These are phyloP conservation scores for Aspergillus persii DNA, from an alignment of 2,329 filamentous ascomycete species.

Conservation along the genomic window DNA sequence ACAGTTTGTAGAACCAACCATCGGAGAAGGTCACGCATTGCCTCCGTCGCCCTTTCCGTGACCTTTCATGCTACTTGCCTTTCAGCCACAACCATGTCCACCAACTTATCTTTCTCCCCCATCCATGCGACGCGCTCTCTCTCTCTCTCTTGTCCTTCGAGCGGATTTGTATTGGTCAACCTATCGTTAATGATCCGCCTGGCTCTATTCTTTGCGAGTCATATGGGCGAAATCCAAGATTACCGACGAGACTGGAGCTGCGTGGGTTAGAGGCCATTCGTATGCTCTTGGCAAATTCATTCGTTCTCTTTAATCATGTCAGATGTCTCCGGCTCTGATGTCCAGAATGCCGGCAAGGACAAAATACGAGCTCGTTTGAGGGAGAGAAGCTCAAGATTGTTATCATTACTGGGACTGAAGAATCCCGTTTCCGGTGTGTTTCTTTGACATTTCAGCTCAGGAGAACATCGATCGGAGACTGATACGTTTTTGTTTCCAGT, in stretches of 20 bases:
- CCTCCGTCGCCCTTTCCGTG: not conserved
- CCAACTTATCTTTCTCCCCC: not conserved
- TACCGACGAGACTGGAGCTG: not conserved
- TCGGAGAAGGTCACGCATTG: too few relatives aligned
- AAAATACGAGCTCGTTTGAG: slow-evolving; percentile 32
- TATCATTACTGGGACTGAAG: slow-evolving; percentile 36
- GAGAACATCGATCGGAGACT: not conserved
- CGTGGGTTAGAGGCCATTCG: slow-evolving; percentile 3
- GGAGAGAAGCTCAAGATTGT: slow-evolving; percentile 35
- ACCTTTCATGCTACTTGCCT: not conserved
- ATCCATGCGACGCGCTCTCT: not conserved
- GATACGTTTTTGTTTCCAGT: not conserved
- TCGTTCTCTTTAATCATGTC: slow-evolving; percentile 21
- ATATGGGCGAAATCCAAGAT: not conserved
- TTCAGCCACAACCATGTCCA: not conserved
- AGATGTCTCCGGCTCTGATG: slow-evolving; percentile 25
- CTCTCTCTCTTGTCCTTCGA: not conserved
- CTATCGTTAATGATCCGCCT: not conserved
- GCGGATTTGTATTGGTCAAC: not conserved
- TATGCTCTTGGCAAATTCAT: not conserved
- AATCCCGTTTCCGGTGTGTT: slow-evolving; percentile 24
- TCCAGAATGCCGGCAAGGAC: slow-evolving; percentile 18
- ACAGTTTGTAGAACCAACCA: not conserved
- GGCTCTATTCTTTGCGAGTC: not conserved
- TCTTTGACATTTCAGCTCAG: not conserved